These are phyloP conservation scores for Eruca vesicaria DNA, from an alignment of 441 rosid genomes.

Conservation along the genomic window DNA sequence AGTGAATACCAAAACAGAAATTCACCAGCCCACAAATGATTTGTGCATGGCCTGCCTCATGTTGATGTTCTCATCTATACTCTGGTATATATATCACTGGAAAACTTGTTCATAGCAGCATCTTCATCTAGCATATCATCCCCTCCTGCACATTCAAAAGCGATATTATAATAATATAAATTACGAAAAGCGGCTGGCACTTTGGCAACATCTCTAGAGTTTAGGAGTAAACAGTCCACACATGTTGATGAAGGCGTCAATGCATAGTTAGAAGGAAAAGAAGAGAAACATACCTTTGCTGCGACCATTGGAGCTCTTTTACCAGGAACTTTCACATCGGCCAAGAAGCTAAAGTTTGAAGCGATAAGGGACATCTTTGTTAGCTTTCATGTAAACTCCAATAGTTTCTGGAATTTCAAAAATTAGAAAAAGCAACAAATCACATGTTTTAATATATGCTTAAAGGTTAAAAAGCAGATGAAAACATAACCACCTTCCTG, in stretches of 20 bases:
- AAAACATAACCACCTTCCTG: slow-evolving; percentile 45
- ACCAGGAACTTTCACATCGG: slow-evolving; percentile 87
- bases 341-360: slow-evolving; percentile 91
- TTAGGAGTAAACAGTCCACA: slow-evolving; percentile 19
- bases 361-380: slow-evolving; percentile 97
- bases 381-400: slow-evolving; percentile 70
- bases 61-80: too few species aligned
- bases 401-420: slow-evolving; percentile 61
- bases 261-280: neutral
- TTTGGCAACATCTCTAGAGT: too few species aligned
- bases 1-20: too few species aligned
- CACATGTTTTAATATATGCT: neutral
- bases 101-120: too few species aligned
- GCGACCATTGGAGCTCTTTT: slow-evolving; percentile 97
- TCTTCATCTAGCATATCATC: too few species aligned
- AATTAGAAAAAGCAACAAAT: slow-evolving; percentile 20
- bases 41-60: too few species aligned
- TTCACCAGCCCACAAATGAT: too few species aligned
- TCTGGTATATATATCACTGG: too few species aligned
- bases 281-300: slow-evolving; percentile 62
- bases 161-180: too few species aligned
- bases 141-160: too few species aligned
- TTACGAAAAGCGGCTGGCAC: too few species aligned
- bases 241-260: neutral
- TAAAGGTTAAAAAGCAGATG: slow-evolving; percentile 1